Conservation (phyloP, 1,139 yeast species). For the Zygosaccharomyces sapae region DNA sequence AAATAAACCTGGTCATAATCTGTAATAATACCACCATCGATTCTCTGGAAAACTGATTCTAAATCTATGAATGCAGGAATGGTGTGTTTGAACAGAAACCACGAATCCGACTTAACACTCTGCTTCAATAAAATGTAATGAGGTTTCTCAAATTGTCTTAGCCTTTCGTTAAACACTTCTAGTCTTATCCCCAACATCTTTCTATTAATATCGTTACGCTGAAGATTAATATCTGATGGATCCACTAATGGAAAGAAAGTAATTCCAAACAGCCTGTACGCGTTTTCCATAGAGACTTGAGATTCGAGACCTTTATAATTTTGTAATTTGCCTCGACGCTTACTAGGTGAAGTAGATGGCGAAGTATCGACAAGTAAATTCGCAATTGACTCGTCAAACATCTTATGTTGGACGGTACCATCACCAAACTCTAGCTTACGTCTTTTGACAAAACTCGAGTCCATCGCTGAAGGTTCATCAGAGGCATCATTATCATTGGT, state of each 20-base stretch:
- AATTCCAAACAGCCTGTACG: slow-evolving; percentile 43
- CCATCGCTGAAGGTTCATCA: background rate
- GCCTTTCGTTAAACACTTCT: slow-evolving; percentile 40
- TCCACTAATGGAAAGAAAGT: slow-evolving; percentile 46
- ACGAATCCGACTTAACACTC: slow-evolving; percentile 35
- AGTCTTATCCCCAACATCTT: slow-evolving; percentile 43
- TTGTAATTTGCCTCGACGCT: slow-evolving; percentile 14
- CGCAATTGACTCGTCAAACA: slow-evolving; percentile 36
- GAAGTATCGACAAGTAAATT: slow-evolving; percentile 27
- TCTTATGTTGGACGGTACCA: slow-evolving; percentile 29
- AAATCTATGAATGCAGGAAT: slow-evolving; percentile 41
- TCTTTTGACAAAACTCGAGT: slow-evolving; percentile 2
- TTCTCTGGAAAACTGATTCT: slow-evolving; percentile 19
- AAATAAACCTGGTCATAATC: slow-evolving; percentile 23
- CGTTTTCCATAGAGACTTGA: slow-evolving; percentile 39
- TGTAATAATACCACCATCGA: slow-evolving; percentile 18
- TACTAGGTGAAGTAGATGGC: slow-evolving; percentile 27
- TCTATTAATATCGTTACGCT: slow-evolving; percentile 16
- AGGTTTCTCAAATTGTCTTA: slow-evolving; percentile 37
- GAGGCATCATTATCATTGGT: background rate
- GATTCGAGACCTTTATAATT: slow-evolving; percentile 14
- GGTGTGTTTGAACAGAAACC: slow-evolving; percentile 42
- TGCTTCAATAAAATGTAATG: slow-evolving; percentile 42
- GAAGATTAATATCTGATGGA: slow-evolving; percentile 29
- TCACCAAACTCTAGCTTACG: background rate